These are phyloP conservation scores for Fusarium concolor DNA, from an alignment of 2,329 filamentous ascomycete genomes.

Conservation along the genomic window DNA sequence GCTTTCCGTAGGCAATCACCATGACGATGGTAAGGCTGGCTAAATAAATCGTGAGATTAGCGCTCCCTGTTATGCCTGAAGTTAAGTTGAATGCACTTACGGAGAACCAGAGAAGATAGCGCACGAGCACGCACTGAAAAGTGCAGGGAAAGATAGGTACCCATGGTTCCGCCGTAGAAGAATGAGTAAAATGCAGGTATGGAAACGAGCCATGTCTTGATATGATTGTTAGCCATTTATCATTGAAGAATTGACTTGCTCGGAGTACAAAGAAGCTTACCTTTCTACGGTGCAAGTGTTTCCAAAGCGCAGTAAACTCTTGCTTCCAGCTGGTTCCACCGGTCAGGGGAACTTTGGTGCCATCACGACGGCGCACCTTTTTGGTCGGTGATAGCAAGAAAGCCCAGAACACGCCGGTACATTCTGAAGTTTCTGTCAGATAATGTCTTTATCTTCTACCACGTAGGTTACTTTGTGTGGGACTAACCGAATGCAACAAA, in stretches of 20 bases:
- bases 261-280: background rate
- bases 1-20: background rate
- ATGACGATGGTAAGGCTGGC: background rate
- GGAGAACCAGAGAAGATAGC: background rate
- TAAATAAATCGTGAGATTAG: fast-evolving
- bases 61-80: no score
- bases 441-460: fast-evolving
- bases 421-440: background rate
- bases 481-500: background rate
- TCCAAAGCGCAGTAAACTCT: background rate
- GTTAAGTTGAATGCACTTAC: background rate
- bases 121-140: background rate
- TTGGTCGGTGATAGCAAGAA: background rate
- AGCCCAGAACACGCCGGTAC: background rate
- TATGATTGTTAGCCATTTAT: background rate
- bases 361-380: background rate
- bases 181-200: slow-evolving; percentile 7
- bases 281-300: background rate
- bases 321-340: background rate
- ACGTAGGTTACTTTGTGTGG: fast-evolving
- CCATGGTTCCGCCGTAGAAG: slow-evolving; percentile 8
- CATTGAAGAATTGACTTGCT: no score
- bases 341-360: background rate
- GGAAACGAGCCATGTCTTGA: background rate
- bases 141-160: background rate